These are phyloP conservation scores for Pseudogymnoascus sp. DNA, from an alignment of 2,329 filamentous ascomycete species.

Conservation along the genomic window DNA sequence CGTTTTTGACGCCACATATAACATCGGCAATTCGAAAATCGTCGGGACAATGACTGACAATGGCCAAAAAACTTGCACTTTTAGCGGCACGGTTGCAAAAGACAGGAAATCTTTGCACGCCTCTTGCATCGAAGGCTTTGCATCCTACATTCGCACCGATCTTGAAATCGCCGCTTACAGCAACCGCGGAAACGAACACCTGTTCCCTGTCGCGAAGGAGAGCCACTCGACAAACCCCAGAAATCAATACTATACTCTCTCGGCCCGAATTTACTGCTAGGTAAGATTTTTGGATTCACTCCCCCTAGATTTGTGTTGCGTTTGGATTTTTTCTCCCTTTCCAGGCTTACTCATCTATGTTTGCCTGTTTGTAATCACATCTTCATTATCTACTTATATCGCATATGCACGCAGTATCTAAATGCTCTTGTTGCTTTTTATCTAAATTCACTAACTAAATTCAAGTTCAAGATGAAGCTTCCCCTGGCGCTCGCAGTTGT, in stretches of 20 bases:
- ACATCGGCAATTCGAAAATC: background rate
- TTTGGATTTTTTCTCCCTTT: background rate
- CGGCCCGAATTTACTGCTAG: background rate
- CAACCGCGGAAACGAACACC: background rate
- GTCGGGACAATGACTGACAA: background rate
- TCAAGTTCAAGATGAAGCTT: background rate
- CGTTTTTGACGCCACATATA: background rate
- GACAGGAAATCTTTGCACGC: background rate
- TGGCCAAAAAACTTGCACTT: background rate
- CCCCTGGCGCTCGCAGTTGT: background rate
- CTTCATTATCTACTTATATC: background rate
- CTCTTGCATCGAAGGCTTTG: background rate
- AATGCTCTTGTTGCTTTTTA: background rate
- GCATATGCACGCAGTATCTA: background rate
- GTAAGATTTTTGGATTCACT: background rate
- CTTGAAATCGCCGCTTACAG: background rate
- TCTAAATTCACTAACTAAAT: background rate
- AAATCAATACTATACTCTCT: slow-evolving; percentile 1
- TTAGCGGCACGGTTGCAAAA: background rate
- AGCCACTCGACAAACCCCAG: background rate
- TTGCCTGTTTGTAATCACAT: background rate
- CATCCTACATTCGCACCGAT: background rate
- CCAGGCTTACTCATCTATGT: background rate
- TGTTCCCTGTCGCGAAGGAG: background rate
- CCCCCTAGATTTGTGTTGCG: background rate